phyloP scores from a whole-genome alignment of 495 filamentous ascomycete species.

The Podospora didyma region DNA sequence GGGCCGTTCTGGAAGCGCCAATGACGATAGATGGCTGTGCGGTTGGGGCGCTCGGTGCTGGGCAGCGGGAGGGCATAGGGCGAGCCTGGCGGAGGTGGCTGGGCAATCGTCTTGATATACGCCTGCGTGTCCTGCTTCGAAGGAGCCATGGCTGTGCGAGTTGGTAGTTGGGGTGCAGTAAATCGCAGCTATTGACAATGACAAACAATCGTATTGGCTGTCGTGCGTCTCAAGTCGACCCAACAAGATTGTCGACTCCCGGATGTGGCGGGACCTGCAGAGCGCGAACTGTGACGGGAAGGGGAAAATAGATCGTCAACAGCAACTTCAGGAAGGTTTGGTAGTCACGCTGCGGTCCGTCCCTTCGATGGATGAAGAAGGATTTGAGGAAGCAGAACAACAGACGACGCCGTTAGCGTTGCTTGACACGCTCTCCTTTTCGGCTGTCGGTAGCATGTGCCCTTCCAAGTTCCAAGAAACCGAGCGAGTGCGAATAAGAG shows the following conservation, averaged over 20 bases:
- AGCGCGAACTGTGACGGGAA: no score
- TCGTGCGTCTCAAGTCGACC: no score
- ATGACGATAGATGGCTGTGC: constrained; percentile 76
- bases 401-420: not conserved
- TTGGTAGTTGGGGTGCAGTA: not conserved
- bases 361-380: not conserved
- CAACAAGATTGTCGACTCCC: no score
- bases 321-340: no score
- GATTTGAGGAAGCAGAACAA: constrained; percentile 2
- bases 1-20: constrained; percentile 68
- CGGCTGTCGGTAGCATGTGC: constrained; percentile 28
- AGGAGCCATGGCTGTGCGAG: constrained; percentile 27
- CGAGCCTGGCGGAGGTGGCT: constrained; percentile 54
- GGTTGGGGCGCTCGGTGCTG: constrained; percentile 66
- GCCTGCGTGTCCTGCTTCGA: constrained; percentile 29
- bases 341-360: no score
- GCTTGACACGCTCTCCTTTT: constrained; percentile 14
- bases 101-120: constrained; percentile 40
- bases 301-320: no score
- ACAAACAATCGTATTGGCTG: no score
- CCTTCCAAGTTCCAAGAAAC: constrained; percentile 3
- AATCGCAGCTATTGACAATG: no score
- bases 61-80: constrained; percentile 67
- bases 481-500: constrained; percentile 13
- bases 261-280: no score